Evolutionary conservation across 2,329 filamentous ascomycete species (phyloP), one percentile per base, ranked within the genome.

Genomic region (Podosphaera fusca): DNA sequence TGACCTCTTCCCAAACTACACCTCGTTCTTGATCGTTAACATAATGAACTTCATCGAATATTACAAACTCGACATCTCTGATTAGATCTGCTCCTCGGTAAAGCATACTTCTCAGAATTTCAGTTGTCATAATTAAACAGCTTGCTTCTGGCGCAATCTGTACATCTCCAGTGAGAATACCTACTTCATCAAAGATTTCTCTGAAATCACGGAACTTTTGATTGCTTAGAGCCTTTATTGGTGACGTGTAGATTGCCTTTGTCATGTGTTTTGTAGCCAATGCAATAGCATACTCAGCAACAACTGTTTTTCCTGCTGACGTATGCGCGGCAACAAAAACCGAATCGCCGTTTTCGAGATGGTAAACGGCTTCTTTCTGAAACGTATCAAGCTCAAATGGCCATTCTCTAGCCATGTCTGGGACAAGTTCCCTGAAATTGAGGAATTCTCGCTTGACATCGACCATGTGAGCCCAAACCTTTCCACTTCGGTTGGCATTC

Each of bases 1-100:
- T 98, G 64, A 98, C 92, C 70, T 98, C 92, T 70, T 98, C 92
- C 92, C 92, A 98, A 0, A 98, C 92, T 4, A 98, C 92, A 65
- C 92, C 92, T 70, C 92, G 80, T 69, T 96, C 92, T 33, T 85
- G 77, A 68, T 98, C 92, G 67, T 96, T 98, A 62, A 98, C 90
- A 67, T 98, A 98, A 70, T 98, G 92, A 1, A 98, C 92, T 70
- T 98, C 92, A 65, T 98, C 92, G 61, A 98, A 98, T 54, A 98
- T 95, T 63, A 98, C 92, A 68, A 94, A 98, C 63, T 98, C 92
- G 7, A 98, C 92, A 67, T 98, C 92, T 63, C 92, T 80, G 62
- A 98, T 95, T 14, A 98, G 72, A 72, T 98, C 92, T 4, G 92
- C 90, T 59, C 92, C 92, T 59, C 90, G 80, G 66, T 98, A 98